Percentiles rank a stretch among this genome's conserved stretches.
phyloP scores from a whole-genome alignment of 345 rosid genomes.

The Heritiera fomes region DNA sequence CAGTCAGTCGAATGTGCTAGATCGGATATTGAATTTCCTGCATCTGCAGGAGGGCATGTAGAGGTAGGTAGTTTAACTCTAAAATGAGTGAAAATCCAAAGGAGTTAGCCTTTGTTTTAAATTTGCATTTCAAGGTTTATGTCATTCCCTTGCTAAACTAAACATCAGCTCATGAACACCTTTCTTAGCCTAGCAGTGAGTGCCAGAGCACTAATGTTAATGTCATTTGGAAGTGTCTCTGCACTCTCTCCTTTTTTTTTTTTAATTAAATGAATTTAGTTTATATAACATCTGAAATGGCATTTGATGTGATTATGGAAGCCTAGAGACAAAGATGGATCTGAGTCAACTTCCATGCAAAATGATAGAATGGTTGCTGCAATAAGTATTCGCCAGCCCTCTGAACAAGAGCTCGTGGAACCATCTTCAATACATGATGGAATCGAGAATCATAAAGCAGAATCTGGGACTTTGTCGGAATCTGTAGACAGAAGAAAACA shows the following conservation, averaged over 20 bases:
- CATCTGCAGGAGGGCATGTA: conserved; percentile 27
- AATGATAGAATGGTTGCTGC: conserved; percentile 23
- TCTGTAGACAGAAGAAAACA: conserved; percentile 24
- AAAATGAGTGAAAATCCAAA: neutral
- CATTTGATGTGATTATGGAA: conserved; percentile 29
- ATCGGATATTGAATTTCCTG: conserved; percentile 34
- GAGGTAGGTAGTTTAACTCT: conserved; percentile 38
- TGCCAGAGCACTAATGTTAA: conserved; percentile 8
- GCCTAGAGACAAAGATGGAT: conserved; percentile 32
- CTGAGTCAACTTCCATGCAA: conserved; percentile 27
- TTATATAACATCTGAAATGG: conserved; percentile 23
- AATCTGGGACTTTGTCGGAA: conserved; percentile 28
- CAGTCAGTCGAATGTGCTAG: conserved; percentile 27
- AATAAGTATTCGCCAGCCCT: conserved; percentile 15
- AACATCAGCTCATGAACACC: neutral
- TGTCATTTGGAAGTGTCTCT: neutral
- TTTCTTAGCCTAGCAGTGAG: neutral
- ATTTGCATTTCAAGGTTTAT: neutral
- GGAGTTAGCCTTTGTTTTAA: neutral
- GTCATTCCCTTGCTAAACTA: neutral
- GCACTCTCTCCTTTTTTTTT: neutral
- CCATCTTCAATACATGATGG: conserved; percentile 27
- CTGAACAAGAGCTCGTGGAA: conserved; percentile 33
- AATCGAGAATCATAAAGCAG: conserved; percentile 28
- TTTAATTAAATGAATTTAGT: neutral